Base-by-base conservation (phyloP, 176 grass and related monocot genomes). In the Ampelocalamus luodianensis region DNA sequence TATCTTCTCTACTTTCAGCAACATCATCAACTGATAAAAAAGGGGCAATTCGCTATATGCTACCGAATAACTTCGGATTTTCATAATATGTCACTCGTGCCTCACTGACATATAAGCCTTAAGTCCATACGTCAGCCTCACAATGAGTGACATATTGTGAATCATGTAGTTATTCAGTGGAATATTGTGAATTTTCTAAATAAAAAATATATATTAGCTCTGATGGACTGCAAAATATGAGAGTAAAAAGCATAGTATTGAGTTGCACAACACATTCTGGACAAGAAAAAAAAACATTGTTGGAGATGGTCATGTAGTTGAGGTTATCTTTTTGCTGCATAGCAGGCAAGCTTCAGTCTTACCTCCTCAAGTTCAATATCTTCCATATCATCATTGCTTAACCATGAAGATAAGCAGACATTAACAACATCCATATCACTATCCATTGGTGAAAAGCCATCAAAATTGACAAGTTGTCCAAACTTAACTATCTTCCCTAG, bases 391-490 rank as follows among this genome's bases (percentile, higher is more conserved):
- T 92, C 84, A 82, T 51, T 85, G 74, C 73, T 85, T 83, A 92
- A 91, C 96, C 93, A 94, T 62, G 88, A 96, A 38, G 88, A 89
- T 48, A 90, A 65, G 82, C 93, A 99, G 27, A 89, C 60, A 69
- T 96, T 87, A 58, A 96, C 58, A 82, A 89, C 70, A 71, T 94
- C 74, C 69, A 63, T 85, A 77, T 66, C 85, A 88, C 69, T 81
- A 83, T 56, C 45, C 53, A 17, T 39, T 65, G 76, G 46, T 50
- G 83, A 77, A 65, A 34, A 84, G 2, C 13, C 79, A 72, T 84
- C 74, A 55, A 68, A 36, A 74, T 83, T 85, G 23, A 65, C 50
- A 55, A 62, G 71, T 65, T 81, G 67, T 79, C 85, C 88, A 89
- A 99, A 99, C 79, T 79, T 94, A 50, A 90, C 65, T 39, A 96